Conservation (phyloP, 768 basidiomycete species). For the Hemileccinum impolitum region DNA sequence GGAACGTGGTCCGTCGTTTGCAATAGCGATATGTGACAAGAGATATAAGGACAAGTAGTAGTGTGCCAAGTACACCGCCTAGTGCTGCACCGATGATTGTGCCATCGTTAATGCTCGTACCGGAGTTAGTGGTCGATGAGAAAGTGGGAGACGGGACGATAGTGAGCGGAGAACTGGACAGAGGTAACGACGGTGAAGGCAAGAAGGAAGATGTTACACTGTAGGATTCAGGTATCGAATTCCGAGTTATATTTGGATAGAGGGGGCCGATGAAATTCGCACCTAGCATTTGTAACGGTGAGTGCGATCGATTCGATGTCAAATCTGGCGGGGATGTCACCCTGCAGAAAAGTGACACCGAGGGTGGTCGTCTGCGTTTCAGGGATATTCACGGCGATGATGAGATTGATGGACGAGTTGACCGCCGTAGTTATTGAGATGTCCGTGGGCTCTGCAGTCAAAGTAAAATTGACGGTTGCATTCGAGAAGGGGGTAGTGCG, state of each 20-base stretch:
- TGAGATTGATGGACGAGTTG: slow-evolving; percentile 40
- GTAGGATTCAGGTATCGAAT: neutral
- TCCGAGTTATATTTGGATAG: neutral
- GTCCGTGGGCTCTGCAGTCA: slow-evolving; percentile 38
- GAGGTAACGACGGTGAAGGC: slow-evolving; percentile 22
- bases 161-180: slow-evolving; percentile 22
- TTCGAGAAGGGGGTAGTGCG: slow-evolving; percentile 44
- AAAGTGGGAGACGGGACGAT: slow-evolving; percentile 2
- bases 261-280: slow-evolving; percentile 1
- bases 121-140: slow-evolving; percentile 5
- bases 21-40: slow-evolving; percentile 9
- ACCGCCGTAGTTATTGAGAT: slow-evolving; percentile 35
- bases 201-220: slow-evolving; percentile 29
- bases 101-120: slow-evolving; percentile 1
- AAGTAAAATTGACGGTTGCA: slow-evolving; percentile 50
- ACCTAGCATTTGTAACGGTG: slow-evolving; percentile 38
- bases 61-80: slow-evolving; percentile 8
- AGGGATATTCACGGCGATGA: slow-evolving; percentile 38
- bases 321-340: slow-evolving; percentile 27
- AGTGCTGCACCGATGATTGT: slow-evolving; percentile 17
- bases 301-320: slow-evolving; percentile 39
- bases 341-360: slow-evolving; percentile 38
- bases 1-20: neutral
- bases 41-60: slow-evolving; percentile 10
- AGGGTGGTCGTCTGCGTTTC: slow-evolving; percentile 41